Evolutionary conservation across 768 basidiomycete genomes (phyloP), one percentile per base, ranked within the genome.

Genomic region (Mycena latifolia): DNA sequence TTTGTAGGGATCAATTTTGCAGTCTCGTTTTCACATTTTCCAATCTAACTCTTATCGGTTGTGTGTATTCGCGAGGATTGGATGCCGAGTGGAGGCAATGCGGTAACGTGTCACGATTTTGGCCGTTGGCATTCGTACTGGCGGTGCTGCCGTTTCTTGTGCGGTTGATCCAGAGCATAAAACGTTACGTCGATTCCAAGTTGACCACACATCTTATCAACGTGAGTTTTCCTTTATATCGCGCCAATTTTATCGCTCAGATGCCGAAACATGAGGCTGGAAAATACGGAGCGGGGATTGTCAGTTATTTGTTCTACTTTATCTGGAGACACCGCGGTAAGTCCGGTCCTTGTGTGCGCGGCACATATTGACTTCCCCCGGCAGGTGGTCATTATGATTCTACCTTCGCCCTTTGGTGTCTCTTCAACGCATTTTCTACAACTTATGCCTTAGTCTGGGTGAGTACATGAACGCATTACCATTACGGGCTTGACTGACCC

Each of bases 111-210:
- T 80, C 83, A 4, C 73, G 69, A 7, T 79, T 83, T 27, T 96
- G 95, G 94, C 85, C 83, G 2, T 73, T 85, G n/a, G 83, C 88
- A 2, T 90, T 89, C 67, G 64, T 87, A 3, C 79, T 94, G 5
- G 85, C 85, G 4, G 71, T 83, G 15, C 68, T 96, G 2, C 96
- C 98, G 0, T 85, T 93, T 15, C 56, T 92, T 2, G 83, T 88
- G 29, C 96, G 98, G 79, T 75, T 95, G 39, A 81, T 93, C 14
- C 98, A 99, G 77, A 93, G 92, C 74, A 69, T 98, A 50, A 91
- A 90, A 67, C 95, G 97, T 80, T 99, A 92, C 74, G 79, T 78
- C 53, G 98, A 98, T 73, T 94, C 95, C 3, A 81, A 81, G 39
- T 75, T 91, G 46, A 70, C 78, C 17, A 92, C 91, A 0, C 97